These are phyloP conservation scores for Colletotrichum gigasporum DNA, from an alignment of 2,329 filamentous ascomycete genomes.

Conservation along the genomic window DNA sequence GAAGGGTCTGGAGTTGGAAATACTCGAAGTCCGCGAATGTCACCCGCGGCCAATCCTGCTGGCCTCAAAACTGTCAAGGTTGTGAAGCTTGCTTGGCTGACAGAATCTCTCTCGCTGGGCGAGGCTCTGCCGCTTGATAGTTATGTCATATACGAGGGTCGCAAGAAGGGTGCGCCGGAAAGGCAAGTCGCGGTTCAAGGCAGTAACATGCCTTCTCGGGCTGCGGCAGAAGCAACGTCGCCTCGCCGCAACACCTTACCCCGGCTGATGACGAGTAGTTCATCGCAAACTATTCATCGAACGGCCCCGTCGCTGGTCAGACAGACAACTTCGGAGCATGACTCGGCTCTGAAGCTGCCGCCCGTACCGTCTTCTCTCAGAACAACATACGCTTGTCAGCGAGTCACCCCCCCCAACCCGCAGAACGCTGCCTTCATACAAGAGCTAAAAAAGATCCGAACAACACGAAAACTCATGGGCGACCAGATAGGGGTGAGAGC, in stretches of 20 bases:
- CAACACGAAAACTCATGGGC: conserved; percentile 73
- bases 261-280: background rate
- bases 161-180: conserved; percentile 32
- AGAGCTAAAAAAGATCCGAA: conserved; percentile 78
- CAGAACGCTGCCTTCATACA: conserved; percentile 82
- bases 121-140: conserved; percentile 55
- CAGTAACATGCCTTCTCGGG: conserved; percentile 35
- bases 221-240: conserved; percentile 17
- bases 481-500: conserved; percentile 85
- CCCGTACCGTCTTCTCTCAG: conserved; percentile 62
- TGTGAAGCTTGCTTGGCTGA: conserved; percentile 68
- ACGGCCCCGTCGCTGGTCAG: conserved; percentile 59
- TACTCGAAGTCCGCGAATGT: background rate
- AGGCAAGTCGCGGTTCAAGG: background rate
- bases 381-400: conserved; percentile 81
- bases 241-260: background rate
- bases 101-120: conserved; percentile 57
- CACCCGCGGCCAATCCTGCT: conserved; percentile 16
- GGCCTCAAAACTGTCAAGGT: conserved; percentile 53
- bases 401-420: conserved; percentile 73
- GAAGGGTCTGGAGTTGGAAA: background rate
- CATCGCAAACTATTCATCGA: background rate
- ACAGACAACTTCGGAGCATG: conserved; percentile 82
- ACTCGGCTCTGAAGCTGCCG: conserved; percentile 66
- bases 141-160: conserved; percentile 66